A percentile compares a stretch with the other conserved stretches of the same genome.
Conservation (phyloP, 2,329 filamentous ascomycete species). For the Aspergillus caelatus region DNA sequence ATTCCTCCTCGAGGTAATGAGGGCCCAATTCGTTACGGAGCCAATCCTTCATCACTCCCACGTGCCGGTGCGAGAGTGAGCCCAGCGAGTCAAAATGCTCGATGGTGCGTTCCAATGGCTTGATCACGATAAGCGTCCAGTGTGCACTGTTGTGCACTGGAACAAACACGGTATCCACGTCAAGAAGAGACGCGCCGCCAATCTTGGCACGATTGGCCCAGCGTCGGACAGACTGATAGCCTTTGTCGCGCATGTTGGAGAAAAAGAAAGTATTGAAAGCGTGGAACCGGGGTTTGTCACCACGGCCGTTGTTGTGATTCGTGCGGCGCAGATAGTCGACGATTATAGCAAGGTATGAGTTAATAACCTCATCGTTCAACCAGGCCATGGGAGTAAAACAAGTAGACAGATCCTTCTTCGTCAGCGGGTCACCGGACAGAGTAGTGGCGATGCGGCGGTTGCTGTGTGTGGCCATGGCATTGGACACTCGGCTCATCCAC, state of each 20-base stretch:
- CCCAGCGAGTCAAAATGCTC: constrained; percentile 54
- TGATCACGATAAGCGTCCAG: constrained; percentile 53
- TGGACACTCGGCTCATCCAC: constrained; percentile 39
- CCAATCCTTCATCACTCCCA: constrained; percentile 44
- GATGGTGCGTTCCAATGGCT: constrained; percentile 45
- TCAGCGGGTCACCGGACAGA: constrained; percentile 39
- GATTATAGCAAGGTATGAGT: constrained; percentile 48
- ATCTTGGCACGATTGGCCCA: constrained; percentile 54
- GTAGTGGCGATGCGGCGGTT: constrained; percentile 34
- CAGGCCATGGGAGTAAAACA: constrained; percentile 41
- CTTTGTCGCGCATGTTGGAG: constrained; percentile 44
- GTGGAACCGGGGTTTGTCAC: constrained; percentile 43
- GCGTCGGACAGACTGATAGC: constrained; percentile 42
- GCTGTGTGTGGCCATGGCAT: constrained; percentile 31
- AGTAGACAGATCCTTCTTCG: constrained; percentile 38
- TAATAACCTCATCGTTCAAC: constrained; percentile 53
- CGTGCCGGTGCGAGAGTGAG: constrained; percentile 32
- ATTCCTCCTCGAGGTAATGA: constrained; percentile 47
- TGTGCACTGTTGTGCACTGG: constrained; percentile 51
- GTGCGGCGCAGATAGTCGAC: constrained; percentile 40
- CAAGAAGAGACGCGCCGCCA: constrained; percentile 45
- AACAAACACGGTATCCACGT: constrained; percentile 51
- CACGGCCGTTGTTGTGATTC: constrained; percentile 36
- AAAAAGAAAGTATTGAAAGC: constrained; percentile 52
- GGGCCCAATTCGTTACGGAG: constrained; percentile 45